Conservation (phyloP, 768 basidiomycete genomes). For the Jaapia argillacea region DNA sequence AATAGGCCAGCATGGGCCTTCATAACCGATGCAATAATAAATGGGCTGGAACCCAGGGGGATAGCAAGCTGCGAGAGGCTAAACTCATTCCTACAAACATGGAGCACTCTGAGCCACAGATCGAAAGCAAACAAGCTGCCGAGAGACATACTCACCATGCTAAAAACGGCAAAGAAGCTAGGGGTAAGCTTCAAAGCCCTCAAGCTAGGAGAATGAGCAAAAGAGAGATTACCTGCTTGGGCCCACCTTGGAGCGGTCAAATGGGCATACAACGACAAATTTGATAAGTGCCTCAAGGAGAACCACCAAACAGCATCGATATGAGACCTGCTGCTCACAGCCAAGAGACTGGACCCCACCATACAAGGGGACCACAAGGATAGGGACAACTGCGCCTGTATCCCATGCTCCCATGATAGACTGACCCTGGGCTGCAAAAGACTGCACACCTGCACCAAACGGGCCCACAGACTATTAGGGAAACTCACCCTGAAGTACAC, state of each 20-base stretch:
- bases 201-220: background rate
- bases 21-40: background rate
- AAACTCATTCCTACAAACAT: background rate
- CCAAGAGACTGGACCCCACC: background rate
- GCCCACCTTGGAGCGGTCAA: background rate
- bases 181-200: background rate
- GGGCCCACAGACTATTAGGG: background rate
- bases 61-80: background rate
- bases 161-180: background rate
- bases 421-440: background rate
- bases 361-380: background rate
- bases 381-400: background rate
- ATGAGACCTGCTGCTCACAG: background rate
- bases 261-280: background rate
- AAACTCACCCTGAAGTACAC: background rate
- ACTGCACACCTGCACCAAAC: background rate
- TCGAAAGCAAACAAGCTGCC: background rate
- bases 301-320: background rate
- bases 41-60: background rate
- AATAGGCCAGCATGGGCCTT: background rate
- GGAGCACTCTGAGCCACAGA: background rate
- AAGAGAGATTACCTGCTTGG: background rate
- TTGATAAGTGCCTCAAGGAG: background rate
- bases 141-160: background rate
- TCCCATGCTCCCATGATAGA: background rate